These are phyloP conservation scores for Cronartium ribicola DNA, from an alignment of 1,284 basidiomycete species.

Conservation along the genomic window DNA sequence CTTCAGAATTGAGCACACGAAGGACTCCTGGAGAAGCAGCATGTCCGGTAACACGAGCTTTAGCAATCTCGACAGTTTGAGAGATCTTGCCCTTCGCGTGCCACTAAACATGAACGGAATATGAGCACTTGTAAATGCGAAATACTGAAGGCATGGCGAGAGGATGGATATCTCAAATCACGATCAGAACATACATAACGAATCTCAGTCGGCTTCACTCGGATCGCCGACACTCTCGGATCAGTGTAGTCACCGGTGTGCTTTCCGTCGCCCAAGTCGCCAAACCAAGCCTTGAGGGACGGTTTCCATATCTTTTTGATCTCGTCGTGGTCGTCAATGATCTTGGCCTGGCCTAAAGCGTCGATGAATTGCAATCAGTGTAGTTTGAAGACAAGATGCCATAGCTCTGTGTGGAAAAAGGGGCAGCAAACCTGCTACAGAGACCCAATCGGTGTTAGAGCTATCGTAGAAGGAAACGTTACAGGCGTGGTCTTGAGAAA, in stretches of 20 bases:
- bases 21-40: conserved; percentile 63
- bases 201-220: conserved; percentile 70
- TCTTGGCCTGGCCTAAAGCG: conserved; percentile 48
- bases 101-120: conserved; percentile 56
- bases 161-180: neutral
- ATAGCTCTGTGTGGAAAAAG: conserved; percentile 31
- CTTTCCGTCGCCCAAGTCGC: conserved; percentile 76
- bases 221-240: conserved; percentile 73
- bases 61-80: conserved; percentile 58
- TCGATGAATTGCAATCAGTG: neutral
- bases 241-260: conserved; percentile 76
- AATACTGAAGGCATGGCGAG: conserved; percentile 55
- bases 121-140: neutral
- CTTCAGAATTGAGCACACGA: conserved; percentile 61
- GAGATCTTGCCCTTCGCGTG: conserved; percentile 56
- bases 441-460: conserved; percentile 74
- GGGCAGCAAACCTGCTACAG: conserved; percentile 68
- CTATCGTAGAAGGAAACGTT: conserved; percentile 75
- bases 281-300: conserved; percentile 72
- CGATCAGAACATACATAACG: conserved; percentile 40
- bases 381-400: neutral
- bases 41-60: conserved; percentile 59
- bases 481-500: conserved; percentile 61
- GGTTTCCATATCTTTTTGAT: conserved; percentile 69
- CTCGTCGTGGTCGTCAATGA: conserved; percentile 62